Conservation (phyloP, 768 basidiomycete species). For the Amyloporia xantha region DNA sequence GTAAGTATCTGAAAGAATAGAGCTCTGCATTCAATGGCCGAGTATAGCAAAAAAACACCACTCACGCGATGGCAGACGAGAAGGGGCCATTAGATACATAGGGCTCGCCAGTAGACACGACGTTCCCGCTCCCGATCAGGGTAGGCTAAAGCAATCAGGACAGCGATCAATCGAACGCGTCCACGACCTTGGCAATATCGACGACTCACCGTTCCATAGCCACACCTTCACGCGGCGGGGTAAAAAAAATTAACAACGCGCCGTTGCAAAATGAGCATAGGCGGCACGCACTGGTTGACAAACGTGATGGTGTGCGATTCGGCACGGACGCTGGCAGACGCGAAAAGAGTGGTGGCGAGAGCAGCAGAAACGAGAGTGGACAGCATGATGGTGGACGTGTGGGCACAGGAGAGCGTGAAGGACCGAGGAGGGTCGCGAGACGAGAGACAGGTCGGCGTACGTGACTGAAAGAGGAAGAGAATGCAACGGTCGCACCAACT, state of each 20-base stretch:
- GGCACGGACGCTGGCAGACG: conserved; percentile 13
- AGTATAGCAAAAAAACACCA: conserved; percentile 2
- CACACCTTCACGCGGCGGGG: conserved; percentile 25
- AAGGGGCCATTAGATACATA: conserved; percentile 30
- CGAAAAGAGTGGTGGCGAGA: conserved; percentile 15
- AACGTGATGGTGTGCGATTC: conserved; percentile 42
- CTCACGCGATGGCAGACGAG: conserved; percentile 38
- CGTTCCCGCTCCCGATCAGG: conserved; percentile 32
- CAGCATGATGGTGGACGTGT: conserved; percentile 12
- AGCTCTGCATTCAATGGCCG: background rate
- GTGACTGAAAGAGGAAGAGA: background rate
- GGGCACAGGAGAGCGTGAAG: background rate
- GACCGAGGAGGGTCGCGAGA: background rate
- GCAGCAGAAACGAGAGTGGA: conserved; percentile 18
- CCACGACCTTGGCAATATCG: too few relatives aligned
- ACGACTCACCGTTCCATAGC: conserved; percentile 29
- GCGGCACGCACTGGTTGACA: conserved; percentile 33
- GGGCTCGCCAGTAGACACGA: conserved; percentile 30
- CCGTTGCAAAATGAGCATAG: background rate
- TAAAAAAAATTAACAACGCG: background rate
- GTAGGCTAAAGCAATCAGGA: conserved; percentile 23
- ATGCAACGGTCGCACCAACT: background rate
- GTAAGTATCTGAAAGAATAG: conserved; percentile 31
- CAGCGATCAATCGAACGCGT: background rate
- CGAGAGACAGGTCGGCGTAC: background rate